Base-by-base conservation (phyloP, 2,329 filamentous ascomycete genomes). In the Alternaria ethzedia region DNA sequence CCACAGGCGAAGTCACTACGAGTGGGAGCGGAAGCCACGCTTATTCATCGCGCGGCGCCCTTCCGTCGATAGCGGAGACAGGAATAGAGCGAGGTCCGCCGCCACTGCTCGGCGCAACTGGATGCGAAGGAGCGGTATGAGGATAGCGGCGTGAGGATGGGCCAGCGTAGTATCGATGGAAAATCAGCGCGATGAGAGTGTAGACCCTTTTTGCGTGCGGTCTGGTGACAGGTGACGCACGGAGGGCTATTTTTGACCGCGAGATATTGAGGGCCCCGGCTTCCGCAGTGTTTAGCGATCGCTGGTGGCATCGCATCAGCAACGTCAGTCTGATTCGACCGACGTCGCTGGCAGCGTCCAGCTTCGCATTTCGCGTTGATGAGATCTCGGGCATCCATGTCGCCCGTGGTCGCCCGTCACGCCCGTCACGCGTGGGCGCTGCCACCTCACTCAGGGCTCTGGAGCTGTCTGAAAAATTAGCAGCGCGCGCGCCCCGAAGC, bases 241-340 rank as follows among this genome's bases (percentile, higher is more conserved):
- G 41, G 52, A 52, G 57, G 44, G 56, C 74, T 75, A 78, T 75
- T 74, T 73, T 74, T 74, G 70, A 68, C 54, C 26, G 20, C 6
- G 55, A 65, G 64, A 75, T 72, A 69, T 73, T 68, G 66, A 63
- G 32, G 57, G 66, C 64, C 70, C 68, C 62, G 52, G 64, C 63
- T 60, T 49, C 59, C 52, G 63, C 65, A 70, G 66, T 60, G 60
- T 67, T 66, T 72, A 68, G 71, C 71, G 67, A 70, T 62, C 50
- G 69, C 64, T 71, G 61, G 65, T 64, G 62, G 59, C 62, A 67
- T 68, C 55, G 66, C 64, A 63, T 70, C 71, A 72, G 69, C 70
- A 67, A 64, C 55, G 56, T 64, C 55, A 54, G 49, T 55, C 50
- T 67, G 59, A 70, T 68, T 56, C 54, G 30, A 36, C 30, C 30